These are phyloP conservation scores for Amaranthus hypochondriacus DNA, from an alignment of 148 eudicot species.

Conservation along the genomic window DNA sequence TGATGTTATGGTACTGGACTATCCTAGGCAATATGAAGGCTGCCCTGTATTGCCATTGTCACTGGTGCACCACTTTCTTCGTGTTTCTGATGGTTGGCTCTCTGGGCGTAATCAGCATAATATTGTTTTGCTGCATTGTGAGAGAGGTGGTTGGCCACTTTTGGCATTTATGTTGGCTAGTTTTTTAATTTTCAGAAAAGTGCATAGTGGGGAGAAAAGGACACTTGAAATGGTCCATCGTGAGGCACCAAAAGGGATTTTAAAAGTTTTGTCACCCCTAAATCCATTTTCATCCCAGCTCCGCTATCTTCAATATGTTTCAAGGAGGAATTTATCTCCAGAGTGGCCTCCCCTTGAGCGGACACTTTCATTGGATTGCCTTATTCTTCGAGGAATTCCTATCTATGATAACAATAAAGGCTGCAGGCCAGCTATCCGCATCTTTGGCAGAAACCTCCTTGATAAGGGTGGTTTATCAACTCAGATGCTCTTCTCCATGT, in stretches of 20 bases:
- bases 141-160: conserved; percentile 99
- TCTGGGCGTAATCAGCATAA: conserved; percentile 68
- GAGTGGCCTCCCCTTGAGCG: conserved; percentile 98
- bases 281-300: conserved; percentile 97
- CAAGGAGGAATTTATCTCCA: conserved; percentile 80
- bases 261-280: conserved; percentile 75
- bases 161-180: conserved; percentile 83
- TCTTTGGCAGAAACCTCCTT: conserved; percentile 86
- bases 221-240: conserved; percentile 93
- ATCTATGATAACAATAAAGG: conserved; percentile 75
- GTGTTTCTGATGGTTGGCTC: conserved; percentile 89
- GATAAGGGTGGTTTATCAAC: conserved; percentile 79
- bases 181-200: conserved; percentile 77
- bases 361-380: conserved; percentile 88
- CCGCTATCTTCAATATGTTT: conserved; percentile 88
- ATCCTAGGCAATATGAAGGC: conserved; percentile 97
- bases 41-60: conserved; percentile 92
- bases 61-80: conserved; percentile 87
- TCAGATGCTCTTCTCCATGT: conserved; percentile 85
- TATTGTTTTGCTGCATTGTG: conserved; percentile 92
- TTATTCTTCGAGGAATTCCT: conserved; percentile 85
- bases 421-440: conserved; percentile 86
- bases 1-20: conserved; percentile 92
- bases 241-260: conserved; percentile 92
- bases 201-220: conserved; percentile 73